Base-by-base conservation (phyloP, 1,284 basidiomycete species). In the Erythrobasidium hasegawianum region DNA sequence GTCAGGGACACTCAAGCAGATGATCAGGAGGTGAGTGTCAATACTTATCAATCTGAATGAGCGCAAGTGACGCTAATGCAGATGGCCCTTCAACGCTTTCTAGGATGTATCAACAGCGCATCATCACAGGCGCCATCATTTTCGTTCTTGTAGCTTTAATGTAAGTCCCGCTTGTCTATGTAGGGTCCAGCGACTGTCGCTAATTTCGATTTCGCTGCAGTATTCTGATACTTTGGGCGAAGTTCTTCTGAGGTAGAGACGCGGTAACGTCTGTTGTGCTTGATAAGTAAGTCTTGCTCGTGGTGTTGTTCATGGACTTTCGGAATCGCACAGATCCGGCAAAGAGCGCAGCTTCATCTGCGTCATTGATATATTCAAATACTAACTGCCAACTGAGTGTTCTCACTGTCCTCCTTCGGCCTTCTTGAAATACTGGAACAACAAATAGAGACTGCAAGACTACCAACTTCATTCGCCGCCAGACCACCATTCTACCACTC, bases 1-100 rank as follows among this genome's bases (percentile, higher is more conserved):
- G 7, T 80, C 81, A 2, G 81, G 81, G 41, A 85, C 84, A 10
- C 75, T 85, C 40, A 82, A 81, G 72, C 81, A 81, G 74, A 85
- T 85, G 83, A 82, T 85, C 60, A 79, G 80, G 73, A 81, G 81
- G 83, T 84, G 72, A 74, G 81, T 76, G 39, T 26, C 29, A 39
- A 18, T 11, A 26, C 10, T 47, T 24, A 22, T 1, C 5, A 38
- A 38, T 16, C 9, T 27, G n/a, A 14, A 29, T 49, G n/a, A 9
- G 38, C 1, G 4, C 43, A 18, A 24, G 43, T n/a, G 29, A 52
- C 3, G 52, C 20, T 61, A 16, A 57, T 50, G 38, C 14, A 62
- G 59, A 24, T 68, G 58, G 41, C 38, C 39, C 22, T 50, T 49
- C 18, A 16, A 41, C 57, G 14, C 33, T 2, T 39, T 55, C 22